Percentiles rank a stretch among this genome's conserved stretches.
phyloP scores from a whole-genome alignment of 2,329 filamentous ascomycete species.

The Sarocladium strictum region DNA sequence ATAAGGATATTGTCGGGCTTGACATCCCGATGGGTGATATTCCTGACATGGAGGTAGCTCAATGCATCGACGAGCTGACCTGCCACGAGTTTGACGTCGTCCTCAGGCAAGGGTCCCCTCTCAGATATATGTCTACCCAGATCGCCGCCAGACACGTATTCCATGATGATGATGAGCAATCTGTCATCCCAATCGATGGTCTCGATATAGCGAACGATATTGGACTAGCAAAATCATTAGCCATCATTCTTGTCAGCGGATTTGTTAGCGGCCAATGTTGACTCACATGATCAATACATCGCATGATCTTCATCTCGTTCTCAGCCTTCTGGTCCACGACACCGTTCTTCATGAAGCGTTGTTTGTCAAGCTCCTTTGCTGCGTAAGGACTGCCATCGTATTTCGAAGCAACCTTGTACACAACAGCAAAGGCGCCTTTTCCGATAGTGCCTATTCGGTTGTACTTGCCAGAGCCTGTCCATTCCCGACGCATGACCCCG shows the following conservation, averaged over 20 bases:
- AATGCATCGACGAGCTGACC: conserved; percentile 74
- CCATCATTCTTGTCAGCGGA: too few relatives aligned
- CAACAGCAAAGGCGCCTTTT: conserved; percentile 90
- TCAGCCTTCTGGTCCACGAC: conserved; percentile 86
- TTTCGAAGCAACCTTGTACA: conserved; percentile 85
- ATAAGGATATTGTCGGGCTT: conserved; percentile 98
- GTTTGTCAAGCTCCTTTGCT: conserved; percentile 92
- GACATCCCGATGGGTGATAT: conserved; percentile 96
- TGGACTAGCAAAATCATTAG: conserved; percentile 46
- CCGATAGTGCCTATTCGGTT: conserved; percentile 78
- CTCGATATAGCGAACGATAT: conserved; percentile 89
- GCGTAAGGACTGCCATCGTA: conserved; percentile 79
- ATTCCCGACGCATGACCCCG: conserved; percentile 49
- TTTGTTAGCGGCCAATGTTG: neutral
- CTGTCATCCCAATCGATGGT: conserved; percentile 76
- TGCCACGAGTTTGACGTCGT: conserved; percentile 64
- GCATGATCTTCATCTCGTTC: conserved; percentile 97
- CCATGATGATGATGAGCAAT: conserved; percentile 96
- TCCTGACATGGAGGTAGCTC: conserved; percentile 77
- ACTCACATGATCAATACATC: conserved; percentile 72
- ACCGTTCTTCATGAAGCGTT: conserved; percentile 88
- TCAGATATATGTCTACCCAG: conserved; percentile 66
- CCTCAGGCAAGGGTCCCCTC: conserved; percentile 59
- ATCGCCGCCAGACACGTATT: conserved; percentile 78
- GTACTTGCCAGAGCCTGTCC: conserved; percentile 80